These are phyloP conservation scores for Fusarium domesticum DNA, from an alignment of 2,329 filamentous ascomycete genomes.

Conservation along the genomic window DNA sequence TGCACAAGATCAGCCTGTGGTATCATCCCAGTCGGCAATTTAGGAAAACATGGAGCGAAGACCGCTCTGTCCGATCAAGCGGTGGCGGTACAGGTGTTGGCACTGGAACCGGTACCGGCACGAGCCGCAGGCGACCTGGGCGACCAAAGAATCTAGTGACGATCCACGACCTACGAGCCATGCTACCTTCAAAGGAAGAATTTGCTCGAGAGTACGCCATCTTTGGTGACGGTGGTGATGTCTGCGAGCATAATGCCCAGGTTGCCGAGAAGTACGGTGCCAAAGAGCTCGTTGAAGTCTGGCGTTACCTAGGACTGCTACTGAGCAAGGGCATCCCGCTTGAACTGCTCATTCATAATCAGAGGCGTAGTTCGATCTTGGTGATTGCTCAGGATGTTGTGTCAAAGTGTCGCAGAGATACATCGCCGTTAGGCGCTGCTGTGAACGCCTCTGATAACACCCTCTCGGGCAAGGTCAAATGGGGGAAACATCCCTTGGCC, in stretches of 20 bases:
- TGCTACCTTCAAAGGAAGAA: slow-evolving; percentile 74
- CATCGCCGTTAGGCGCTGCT: slow-evolving; percentile 9
- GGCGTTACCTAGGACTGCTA: slow-evolving; percentile 76
- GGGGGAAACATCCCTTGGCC: slow-evolving; percentile 64
- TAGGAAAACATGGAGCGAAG: slow-evolving; percentile 55
- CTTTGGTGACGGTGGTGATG: slow-evolving; percentile 75
- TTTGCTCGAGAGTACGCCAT: slow-evolving; percentile 79
- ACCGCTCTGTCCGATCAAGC: slow-evolving; percentile 57
- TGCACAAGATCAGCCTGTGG: slow-evolving; percentile 57
- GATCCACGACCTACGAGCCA: slow-evolving; percentile 65
- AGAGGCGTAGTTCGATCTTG: slow-evolving; percentile 58
- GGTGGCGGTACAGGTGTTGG: slow-evolving; percentile 54
- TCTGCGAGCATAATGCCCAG: slow-evolving; percentile 79
- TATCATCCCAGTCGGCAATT: slow-evolving; percentile 52
- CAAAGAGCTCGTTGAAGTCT: slow-evolving; percentile 73
- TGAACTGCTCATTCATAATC: slow-evolving; percentile 55
- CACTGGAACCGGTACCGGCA: slow-evolving; percentile 50
- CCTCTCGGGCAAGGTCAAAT: slow-evolving; percentile 61
- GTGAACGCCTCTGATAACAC: slow-evolving; percentile 15
- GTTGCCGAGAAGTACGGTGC: slow-evolving; percentile 71
- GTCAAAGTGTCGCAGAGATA: slow-evolving; percentile 31
- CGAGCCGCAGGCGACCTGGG: slow-evolving; percentile 46
- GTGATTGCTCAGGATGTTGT: slow-evolving; percentile 66
- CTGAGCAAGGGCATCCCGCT: slow-evolving; percentile 74
- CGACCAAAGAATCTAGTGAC: slow-evolving; percentile 67